A percentile compares a stretch with the other conserved stretches of the same genome.
These are phyloP conservation scores for Torulaspora franciscae DNA, from an alignment of 805 yeast species.

Conservation along the genomic window DNA sequence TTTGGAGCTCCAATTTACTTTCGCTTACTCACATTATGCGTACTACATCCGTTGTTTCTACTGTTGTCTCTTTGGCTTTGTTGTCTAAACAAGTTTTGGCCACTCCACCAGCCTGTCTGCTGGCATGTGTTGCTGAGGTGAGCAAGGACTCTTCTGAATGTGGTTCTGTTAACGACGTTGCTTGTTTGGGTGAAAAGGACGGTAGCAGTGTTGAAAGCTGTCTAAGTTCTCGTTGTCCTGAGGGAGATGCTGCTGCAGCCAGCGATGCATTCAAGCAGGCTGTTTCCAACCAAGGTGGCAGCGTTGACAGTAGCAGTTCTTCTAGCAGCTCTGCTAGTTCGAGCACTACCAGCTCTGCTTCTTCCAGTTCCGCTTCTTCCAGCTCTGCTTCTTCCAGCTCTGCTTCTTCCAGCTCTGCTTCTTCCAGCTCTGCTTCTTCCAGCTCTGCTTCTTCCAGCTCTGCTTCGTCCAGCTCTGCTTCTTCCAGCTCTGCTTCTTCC, in stretches of 20 bases:
- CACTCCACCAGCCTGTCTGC: constrained; percentile 86
- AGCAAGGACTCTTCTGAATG: constrained; percentile 50
- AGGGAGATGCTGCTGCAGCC: constrained; percentile 55
- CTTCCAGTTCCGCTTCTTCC: constrained; percentile 34
- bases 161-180: constrained; percentile 54
- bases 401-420: constrained; percentile 28
- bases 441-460: constrained; percentile 18
- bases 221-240: constrained; percentile 65
- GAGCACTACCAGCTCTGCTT: constrained; percentile 34
- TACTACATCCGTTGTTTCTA: constrained; percentile 26
- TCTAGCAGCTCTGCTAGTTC: constrained; percentile 35
- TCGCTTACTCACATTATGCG: constrained; percentile 23
- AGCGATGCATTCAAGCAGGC: constrained; percentile 49
- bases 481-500: constrained; percentile 31
- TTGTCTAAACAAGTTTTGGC: constrained; percentile 44
- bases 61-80: constrained; percentile 27
- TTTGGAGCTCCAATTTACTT: neutral
- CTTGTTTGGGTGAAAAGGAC: constrained; percentile 64
- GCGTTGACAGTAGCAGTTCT: constrained; percentile 30
- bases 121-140: constrained; percentile 81
- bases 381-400: constrained; percentile 28
- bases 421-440: constrained; percentile 30
- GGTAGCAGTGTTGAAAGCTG: constrained; percentile 53
- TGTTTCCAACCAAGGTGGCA: constrained; percentile 47
- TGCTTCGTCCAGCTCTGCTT: constrained; percentile 20